Percentiles rank a stretch among this genome's conserved stretches.
phyloP scores from a whole-genome alignment of 202 grass and related monocot genomes.

The Hordeum pubiflorum region DNA sequence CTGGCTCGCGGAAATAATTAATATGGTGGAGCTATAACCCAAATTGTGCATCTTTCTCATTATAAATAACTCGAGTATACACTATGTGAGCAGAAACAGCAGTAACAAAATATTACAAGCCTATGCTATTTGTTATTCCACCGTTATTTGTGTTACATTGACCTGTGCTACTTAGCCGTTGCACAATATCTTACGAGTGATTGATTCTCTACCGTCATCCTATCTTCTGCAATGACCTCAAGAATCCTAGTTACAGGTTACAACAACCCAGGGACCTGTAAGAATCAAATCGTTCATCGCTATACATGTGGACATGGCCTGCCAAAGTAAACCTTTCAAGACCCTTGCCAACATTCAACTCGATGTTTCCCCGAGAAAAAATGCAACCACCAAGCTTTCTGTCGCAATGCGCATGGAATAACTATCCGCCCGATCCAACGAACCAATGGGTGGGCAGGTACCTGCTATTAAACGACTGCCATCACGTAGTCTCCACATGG shows the following conservation, averaged over 20 bases:
- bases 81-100: background rate
- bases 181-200: background rate
- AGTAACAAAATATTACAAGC: background rate
- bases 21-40: background rate
- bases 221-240: conserved; percentile 20
- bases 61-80: background rate
- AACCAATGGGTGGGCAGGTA: background rate
- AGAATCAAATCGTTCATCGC: conserved; percentile 25
- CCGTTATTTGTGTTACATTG: conserved; percentile 28
- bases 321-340: background rate
- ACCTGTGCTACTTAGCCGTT: background rate
- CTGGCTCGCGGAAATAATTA: background rate
- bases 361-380: background rate
- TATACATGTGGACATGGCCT: conserved; percentile 26
- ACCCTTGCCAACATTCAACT: background rate
- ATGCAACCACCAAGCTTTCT: background rate
- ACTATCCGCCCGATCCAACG: background rate
- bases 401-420: background rate
- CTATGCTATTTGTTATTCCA: background rate
- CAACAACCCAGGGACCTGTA: conserved; percentile 12
- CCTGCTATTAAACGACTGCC: background rate
- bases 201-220: conserved; percentile 33
- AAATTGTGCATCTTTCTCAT: conserved; percentile 18
- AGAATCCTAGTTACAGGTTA: conserved; percentile 19
- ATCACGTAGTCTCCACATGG: conserved; percentile 2